Base-by-base conservation (phyloP, 331 rosid species). In the Dryas integrifolia region DNA sequence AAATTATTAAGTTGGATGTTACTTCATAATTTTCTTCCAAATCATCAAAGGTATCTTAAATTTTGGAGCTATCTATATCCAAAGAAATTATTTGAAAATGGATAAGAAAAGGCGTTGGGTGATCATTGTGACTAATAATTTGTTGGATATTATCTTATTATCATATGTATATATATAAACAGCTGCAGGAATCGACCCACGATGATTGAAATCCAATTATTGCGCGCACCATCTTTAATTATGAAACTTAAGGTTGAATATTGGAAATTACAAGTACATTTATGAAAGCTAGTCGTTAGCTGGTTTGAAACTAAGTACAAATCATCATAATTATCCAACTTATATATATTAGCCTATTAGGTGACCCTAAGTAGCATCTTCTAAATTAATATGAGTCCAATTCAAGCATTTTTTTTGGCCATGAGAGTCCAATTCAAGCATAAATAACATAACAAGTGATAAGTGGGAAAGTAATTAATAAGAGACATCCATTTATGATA, bases 171-270 rank as follows among this genome's bases (percentile, higher is more conserved):
- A 30, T 58, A 8, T 41, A 58, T 48, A 52, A 35, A 14, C 58
- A 48, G 58, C 46, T 49, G 59, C 50, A 7, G 72, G 35, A 67
- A 50, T 50, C 6, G 41, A 15, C 35, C 35, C n/a, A n/a, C 59
- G 48, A 35, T 67, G 47, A 67, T 67, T 49, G 47, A n/a, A 14
- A 35, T 35, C 10, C 47, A 38, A 50, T 67, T 67, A 67, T 35
- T 50, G 21, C 21, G 21, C 21, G 15, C 40, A 26, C 26, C 40
- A 58, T 58, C 62, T 26, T 18, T 18, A 18, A 18, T 58, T 11
- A 14, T 58, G 9, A 26, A 26, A 58, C 41, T 58, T 58, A 58
- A 4, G 39, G 3, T 58, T 58, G 14, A 18, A 18, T 18, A 49
- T 11, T 49, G 13, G 6, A 49, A 49, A 12, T 49, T 49, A 49